Evolutionary conservation across 345 rosid genomes (phyloP).

Genomic region (Eucalyptus curtisii): DNA sequence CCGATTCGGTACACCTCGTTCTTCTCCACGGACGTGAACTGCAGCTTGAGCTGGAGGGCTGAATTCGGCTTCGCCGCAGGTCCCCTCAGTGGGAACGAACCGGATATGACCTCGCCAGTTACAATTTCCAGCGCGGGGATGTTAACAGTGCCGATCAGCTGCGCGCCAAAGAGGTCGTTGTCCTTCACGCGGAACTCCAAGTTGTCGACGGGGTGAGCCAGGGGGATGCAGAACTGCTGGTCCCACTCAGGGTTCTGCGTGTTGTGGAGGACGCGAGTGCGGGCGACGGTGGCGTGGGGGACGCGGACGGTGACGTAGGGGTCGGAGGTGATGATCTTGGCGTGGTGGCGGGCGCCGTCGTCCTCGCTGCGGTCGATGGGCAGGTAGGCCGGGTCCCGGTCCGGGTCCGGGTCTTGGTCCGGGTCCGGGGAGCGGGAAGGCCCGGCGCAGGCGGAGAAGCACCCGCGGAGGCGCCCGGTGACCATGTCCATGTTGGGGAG

Average conservation of each 20-base stretch:
- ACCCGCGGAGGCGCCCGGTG: conserved; percentile 38
- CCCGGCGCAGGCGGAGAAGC: conserved; percentile 22
- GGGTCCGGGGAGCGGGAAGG: background rate
- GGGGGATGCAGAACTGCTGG: conserved; percentile 45
- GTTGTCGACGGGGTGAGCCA: conserved; percentile 57
- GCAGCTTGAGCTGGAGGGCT: conserved; percentile 36
- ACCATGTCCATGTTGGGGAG: conserved; percentile 70
- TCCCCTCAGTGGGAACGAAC: conserved; percentile 39
- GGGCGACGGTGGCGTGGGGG: conserved; percentile 82
- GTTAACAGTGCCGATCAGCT: conserved; percentile 45
- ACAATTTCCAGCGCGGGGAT: conserved; percentile 38
- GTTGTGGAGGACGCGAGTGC: conserved; percentile 70
- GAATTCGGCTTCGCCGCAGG: conserved; percentile 44
- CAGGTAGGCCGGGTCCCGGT: background rate
- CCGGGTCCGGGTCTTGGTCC: background rate
- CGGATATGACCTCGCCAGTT: conserved; percentile 20
- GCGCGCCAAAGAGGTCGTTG: conserved; percentile 72
- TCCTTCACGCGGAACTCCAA: conserved; percentile 84
- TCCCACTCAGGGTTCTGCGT: conserved; percentile 56
- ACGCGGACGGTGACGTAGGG: conserved; percentile 78
- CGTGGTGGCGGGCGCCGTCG: conserved; percentile 8
- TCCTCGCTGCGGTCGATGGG: background rate
- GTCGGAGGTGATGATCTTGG: conserved; percentile 61
- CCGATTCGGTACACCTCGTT: conserved; percentile 37
- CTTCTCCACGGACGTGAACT: conserved; percentile 57